These are phyloP conservation scores for Trifolium subterraneum DNA, from an alignment of 306 rosid genomes.

Conservation along the genomic window DNA sequence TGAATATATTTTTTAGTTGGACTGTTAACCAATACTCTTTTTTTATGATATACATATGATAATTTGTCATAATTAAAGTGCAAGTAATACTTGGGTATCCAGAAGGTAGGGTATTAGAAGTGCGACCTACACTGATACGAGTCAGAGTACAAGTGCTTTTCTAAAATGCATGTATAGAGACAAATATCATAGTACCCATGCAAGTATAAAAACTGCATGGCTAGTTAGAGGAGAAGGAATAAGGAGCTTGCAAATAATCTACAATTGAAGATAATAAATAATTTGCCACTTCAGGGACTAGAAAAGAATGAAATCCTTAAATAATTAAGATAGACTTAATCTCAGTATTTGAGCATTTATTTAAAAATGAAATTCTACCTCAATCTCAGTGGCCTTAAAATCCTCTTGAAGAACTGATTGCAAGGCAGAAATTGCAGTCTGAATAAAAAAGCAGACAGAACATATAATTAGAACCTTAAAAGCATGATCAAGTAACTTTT, in stretches of 20 bases:
- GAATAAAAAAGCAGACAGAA: conserved; percentile 32
- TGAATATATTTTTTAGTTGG: not conserved
- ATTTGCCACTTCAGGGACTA: not conserved
- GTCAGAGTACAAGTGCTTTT: no score
- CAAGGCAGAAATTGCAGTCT: conserved; percentile 97
- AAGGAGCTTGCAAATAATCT: conserved; percentile 18
- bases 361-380: conserved; percentile 58
- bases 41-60: no score
- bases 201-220: not conserved
- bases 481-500: not conserved
- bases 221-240: conserved; percentile 6
- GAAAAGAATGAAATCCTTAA: not conserved
- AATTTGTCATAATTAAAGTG: no score
- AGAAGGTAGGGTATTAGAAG: no score
- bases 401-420: conserved; percentile 99
- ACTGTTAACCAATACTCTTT: not conserved
- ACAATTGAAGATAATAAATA: not conserved
- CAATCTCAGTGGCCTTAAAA: conserved; percentile 95
- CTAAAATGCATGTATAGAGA: no score
- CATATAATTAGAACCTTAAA: conserved; percentile 2
- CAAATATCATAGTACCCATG: not conserved
- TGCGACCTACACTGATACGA: no score
- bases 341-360: not conserved
- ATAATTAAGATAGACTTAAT: not conserved
- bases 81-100: no score